Conservation (phyloP, 345 rosid species). For the Raphanus raphanistrum region DNA sequence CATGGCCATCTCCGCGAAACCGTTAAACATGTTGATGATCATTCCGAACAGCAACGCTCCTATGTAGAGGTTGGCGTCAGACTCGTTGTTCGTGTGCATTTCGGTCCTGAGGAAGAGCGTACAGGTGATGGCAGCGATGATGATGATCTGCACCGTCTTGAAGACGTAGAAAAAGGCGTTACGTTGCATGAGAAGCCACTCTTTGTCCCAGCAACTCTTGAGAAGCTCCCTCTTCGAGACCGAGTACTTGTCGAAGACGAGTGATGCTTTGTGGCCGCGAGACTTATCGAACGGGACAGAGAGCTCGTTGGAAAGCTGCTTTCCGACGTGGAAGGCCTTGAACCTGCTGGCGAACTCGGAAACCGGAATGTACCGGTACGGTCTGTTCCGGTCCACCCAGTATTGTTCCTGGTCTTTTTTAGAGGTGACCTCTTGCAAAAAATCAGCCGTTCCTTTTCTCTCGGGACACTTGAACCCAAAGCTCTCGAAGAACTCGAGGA, state of each 20-base stretch:
- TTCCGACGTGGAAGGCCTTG: slow-evolving; percentile 44
- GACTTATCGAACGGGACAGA: slow-evolving; percentile 43
- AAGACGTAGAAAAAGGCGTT: slow-evolving; percentile 35
- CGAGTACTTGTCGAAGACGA: slow-evolving; percentile 50
- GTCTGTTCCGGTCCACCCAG: slow-evolving; percentile 42
- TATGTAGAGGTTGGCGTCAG: slow-evolving; percentile 35
- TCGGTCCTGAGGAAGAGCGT: slow-evolving; percentile 58
- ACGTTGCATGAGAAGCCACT: slow-evolving; percentile 36
- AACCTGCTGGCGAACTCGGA: slow-evolving; percentile 45
- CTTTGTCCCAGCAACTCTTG: slow-evolving; percentile 64
- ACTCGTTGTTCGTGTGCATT: slow-evolving; percentile 8
- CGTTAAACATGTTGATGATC: slow-evolving; percentile 54
- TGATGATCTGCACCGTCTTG: slow-evolving; percentile 44
- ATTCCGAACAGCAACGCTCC: slow-evolving; percentile 61
- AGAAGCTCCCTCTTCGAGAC: slow-evolving; percentile 56
- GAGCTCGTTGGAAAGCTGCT: slow-evolving; percentile 45
- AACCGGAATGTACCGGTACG: slow-evolving; percentile 50
- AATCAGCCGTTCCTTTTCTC: slow-evolving; percentile 71
- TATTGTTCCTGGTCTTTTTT: slow-evolving; percentile 68
- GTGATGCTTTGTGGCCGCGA: slow-evolving; percentile 39
- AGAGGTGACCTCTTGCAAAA: slow-evolving; percentile 75
- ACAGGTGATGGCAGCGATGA: slow-evolving; percentile 50
- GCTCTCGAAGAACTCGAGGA: slow-evolving; percentile 58
- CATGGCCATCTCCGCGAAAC: slow-evolving; percentile 62
- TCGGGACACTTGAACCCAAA: slow-evolving; percentile 73